These are phyloP conservation scores for Diplodia corticola DNA, from an alignment of 2,329 filamentous ascomycete species.

Conservation along the genomic window DNA sequence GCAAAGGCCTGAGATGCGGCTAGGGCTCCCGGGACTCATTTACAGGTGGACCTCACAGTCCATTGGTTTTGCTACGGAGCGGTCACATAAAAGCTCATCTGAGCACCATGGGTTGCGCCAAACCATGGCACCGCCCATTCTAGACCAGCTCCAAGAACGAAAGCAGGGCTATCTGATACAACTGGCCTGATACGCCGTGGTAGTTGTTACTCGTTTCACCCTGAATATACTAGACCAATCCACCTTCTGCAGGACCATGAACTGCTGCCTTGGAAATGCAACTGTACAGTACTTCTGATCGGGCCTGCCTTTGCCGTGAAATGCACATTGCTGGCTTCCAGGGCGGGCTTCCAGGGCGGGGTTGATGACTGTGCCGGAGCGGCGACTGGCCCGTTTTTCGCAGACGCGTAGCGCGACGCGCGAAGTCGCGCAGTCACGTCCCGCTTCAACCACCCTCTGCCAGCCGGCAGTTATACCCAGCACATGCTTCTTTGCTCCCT, in stretches of 20 bases:
- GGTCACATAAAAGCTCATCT: background rate
- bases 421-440: slow-evolving; percentile 18
- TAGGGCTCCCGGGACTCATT: background rate
- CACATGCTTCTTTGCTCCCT: background rate
- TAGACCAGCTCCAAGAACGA: slow-evolving; percentile 18
- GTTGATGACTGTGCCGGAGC: background rate
- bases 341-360: background rate
- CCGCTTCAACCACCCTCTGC: background rate
- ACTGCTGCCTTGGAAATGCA: background rate
- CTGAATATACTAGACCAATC: background rate
- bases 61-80: background rate
- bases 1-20: background rate
- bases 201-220: slow-evolving; percentile 21
- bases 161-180: slow-evolving; percentile 19
- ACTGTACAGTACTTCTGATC: background rate
- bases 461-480: background rate
- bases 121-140: background rate
- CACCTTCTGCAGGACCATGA: background rate
- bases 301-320: background rate
- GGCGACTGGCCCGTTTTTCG: background rate
- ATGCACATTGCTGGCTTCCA: background rate
- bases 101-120: slow-evolving; percentile 1
- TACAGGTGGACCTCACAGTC: too few species aligned
- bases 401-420: slow-evolving; percentile 17
- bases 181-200: slow-evolving; percentile 13